These are phyloP conservation scores for Aspergillus aculeatus DNA, from an alignment of 2,329 filamentous ascomycete species.

Conservation along the genomic window DNA sequence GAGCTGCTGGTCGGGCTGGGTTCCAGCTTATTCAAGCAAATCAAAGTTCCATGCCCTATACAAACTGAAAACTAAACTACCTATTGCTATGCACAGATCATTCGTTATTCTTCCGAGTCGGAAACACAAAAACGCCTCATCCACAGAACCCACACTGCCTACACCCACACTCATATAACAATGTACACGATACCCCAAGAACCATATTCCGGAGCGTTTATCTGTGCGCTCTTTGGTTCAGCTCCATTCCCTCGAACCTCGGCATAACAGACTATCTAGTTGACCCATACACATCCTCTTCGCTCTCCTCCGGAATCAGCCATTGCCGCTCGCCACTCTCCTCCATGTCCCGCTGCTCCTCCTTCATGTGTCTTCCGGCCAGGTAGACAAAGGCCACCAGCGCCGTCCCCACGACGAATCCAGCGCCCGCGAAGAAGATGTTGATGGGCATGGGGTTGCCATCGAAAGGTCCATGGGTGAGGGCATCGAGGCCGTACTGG, in stretches of 20 bases:
- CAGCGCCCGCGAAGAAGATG: constrained; percentile 61
- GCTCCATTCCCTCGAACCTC: not conserved
- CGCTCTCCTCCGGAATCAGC: constrained; percentile 24
- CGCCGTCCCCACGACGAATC: constrained; percentile 62
- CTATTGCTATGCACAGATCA: not conserved
- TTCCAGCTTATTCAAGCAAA: not conserved
- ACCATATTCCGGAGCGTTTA: not conserved
- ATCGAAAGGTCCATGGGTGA: constrained; percentile 70
- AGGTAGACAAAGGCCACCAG: constrained; percentile 65
- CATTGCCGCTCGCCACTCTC: constrained; percentile 27
- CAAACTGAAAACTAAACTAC: not conserved
- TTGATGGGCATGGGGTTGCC: constrained; percentile 79
- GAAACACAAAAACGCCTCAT: not conserved
- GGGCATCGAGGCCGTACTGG: constrained; percentile 73
- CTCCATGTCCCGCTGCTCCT: constrained; percentile 10
- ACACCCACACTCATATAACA: not conserved
- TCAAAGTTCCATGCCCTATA: not conserved
- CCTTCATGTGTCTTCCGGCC: constrained; percentile 18
- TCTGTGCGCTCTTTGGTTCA: not conserved
- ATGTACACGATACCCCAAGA: not conserved
- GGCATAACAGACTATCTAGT: not conserved
- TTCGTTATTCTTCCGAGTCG: not conserved
- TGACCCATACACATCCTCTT: not conserved
- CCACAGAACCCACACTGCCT: not conserved
- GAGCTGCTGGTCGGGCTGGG: not conserved